Base-by-base conservation (phyloP, 192 early-diverging fungal genomes). In the Tieghemiomyces parasiticus region DNA sequence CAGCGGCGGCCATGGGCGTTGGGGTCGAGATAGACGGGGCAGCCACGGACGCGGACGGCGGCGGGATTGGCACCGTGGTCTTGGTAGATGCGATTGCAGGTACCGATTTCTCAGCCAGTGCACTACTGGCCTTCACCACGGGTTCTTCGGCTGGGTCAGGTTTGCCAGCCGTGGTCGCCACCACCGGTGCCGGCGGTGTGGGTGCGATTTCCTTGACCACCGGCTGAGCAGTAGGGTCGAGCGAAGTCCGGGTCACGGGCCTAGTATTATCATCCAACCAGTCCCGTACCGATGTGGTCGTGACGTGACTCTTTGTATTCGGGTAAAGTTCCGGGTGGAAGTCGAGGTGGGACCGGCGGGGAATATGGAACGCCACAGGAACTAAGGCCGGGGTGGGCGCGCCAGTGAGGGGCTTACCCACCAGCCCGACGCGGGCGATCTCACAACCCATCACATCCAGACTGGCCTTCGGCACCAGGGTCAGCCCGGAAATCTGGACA, bases 281-380 rank as follows among this genome's bases (percentile, higher is more conserved):
- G 25, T 81, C 76, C 0, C 63, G 71, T 32, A 70, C 73, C 3
- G 81, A 68, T 44, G 83, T 63, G 2, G 74, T 74, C 19, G 81
- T 72, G 8, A 74, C 19, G 35, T 63, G 60, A 56, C 69, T 77
- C 30, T 82, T 78, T 16, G 93, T 91, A 20, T 90, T 86, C 24
- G 93, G 93, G 62, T 85, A 95, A 16, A 95, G 63, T 49, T 95
- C 92, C 14, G 67, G 63, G 61, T 92, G 87, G 60, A 90, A 95
- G 55, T 91, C 90, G 14, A 86, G 71, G 60, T 90, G 86, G 28
- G 76, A 73, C 68, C 84, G 64, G 22, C 71, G 76, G 2, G 89
- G 88, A 0, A 89, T 76, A 22, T 75, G 66, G 35, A 76, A 79
- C 8, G 77, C 71, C 30, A 94, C 68, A 3, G 89, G 91, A 54